Evolutionary conservation across 768 basidiomycete genomes (phyloP), one percentile per base, ranked within the genome.

Genomic region (Leucocoprinus birnbaumii): DNA sequence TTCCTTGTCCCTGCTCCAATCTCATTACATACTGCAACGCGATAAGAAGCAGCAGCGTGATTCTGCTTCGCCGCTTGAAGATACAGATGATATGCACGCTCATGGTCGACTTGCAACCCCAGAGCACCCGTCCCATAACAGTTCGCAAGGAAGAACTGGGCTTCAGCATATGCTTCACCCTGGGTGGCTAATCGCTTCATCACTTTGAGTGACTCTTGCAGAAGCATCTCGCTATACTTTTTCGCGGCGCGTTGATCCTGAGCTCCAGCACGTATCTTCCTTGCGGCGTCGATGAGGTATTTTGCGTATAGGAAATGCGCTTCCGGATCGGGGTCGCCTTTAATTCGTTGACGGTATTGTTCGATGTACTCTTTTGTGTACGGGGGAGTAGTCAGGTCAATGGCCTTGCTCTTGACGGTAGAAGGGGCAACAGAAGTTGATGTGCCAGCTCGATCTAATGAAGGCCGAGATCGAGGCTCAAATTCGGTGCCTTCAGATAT

Each of bases 301-400:
- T 96, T 98, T n/a, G 95, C 92, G 66, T 97, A 99, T 22, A 89
- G 76, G 69, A 98, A 98, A 68, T 98, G 97, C 22, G 95, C 92
- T 69, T 98, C 97, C 0, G 96, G 96, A 67, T 99, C 97, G 2
- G 95, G 95, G 70, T 99, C 97, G 25, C 84, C 88, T 71, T 98
- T 98, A 74, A 99, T 97, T 50, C 97, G 86, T 54, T 90, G 88
- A 18, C 97, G 91, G 72, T 99, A 99, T 67, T 97, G 89, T 66
- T 99, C 97, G 62, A 99, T 94, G 66, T 95, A 97, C 63, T 94
- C 88, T 66, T 94, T 95, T 16, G 94, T 97, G 68, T 86, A 95
- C 2, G 95, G 95, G 21, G 91, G 91, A 0, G 88, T 80, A 37
- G 76, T 83, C 55, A 93, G 74, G 67, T 94, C 91, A 43, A 93